Evolutionary conservation across 371 early-diverging fungal species (phyloP), one percentile per base, ranked within the genome.

Genomic region (Hamiltosporidium tvaerminnensis): DNA sequence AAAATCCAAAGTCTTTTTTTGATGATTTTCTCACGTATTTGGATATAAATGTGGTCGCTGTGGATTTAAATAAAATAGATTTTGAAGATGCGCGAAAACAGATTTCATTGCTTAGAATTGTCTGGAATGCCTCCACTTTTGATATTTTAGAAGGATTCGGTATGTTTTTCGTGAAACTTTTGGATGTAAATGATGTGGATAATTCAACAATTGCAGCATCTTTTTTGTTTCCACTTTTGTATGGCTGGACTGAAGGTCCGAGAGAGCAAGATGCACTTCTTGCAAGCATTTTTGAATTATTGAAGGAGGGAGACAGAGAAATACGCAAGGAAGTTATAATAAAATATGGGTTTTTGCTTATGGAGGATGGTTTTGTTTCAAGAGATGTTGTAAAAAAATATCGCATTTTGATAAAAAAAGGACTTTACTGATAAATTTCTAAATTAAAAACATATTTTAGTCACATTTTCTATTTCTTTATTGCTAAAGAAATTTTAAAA

Each of bases 131-230:
- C 3, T 62, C 69, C 1, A 23, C 35, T 23, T 12, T 36, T 0
- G 73, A 72, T 37, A 32, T 62, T 5, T 55, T 69, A n/a, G 73
- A 72, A 47, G 69, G 64, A n/a, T 69, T 69, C 64, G 69, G 61
- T 30, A 53, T 61, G 30, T 72, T 72, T 38, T 34, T 72, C 7
- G 57, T 64, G 32, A 62, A 72, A 36, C 52, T 59, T 32, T 41
- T 69, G 35, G 49, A 57, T 38, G 37, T 48, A 4, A 31, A 57
- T 1, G 64, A 64, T 52, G 37, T 53, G 35, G 64, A 69, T 12
- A 49, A 38, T 31, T 53, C 55, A 16, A 61, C 67, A 16, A 67
- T 67, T 12, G 62, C 33, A 16, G 62, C 57, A 7, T 67, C 67
- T 0, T 31, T 62, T 47, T 67, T 62, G 31, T 67, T 67, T 30